A percentile compares a stretch with the other conserved stretches of the same genome.
These are phyloP conservation scores for Mrakiaceae sp. DNA, from an alignment of 1,284 basidiomycete genomes.

Conservation along the genomic window DNA sequence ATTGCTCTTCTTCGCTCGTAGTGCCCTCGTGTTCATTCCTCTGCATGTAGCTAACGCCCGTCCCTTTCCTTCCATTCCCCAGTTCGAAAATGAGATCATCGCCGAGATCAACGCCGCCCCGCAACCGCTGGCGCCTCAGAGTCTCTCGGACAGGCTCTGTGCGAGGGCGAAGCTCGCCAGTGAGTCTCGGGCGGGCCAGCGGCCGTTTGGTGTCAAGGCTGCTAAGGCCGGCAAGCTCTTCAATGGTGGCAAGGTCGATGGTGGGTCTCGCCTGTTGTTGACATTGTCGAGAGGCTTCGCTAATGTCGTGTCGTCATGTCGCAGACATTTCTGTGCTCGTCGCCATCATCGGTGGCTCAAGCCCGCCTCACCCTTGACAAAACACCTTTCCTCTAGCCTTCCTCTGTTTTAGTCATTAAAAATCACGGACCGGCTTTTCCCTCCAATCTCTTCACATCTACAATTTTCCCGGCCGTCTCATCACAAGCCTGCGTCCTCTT, in stretches of 20 bases:
- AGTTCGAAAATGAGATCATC: not conserved
- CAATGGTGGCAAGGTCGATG: slow-evolving; percentile 35
- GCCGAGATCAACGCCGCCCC: not conserved
- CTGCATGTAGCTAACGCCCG: not conserved
- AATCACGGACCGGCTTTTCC: no score
- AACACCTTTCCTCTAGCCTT: no score
- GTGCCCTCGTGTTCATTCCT: not conserved
- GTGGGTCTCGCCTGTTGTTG: slow-evolving; percentile 16
- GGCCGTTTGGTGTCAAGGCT: slow-evolving; percentile 44
- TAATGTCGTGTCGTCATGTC: not conserved
- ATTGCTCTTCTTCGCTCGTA: not conserved
- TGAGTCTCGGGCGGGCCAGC: slow-evolving; percentile 31
- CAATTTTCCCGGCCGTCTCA: no score
- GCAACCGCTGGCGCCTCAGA: slow-evolving; percentile 38
- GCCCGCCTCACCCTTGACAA: not conserved
- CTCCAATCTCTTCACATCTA: no score
- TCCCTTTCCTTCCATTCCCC: not conserved
- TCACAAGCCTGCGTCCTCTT: no score
- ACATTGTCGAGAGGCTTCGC: slow-evolving; percentile 6
- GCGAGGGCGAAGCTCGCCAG: slow-evolving; percentile 40
- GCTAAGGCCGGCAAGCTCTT: slow-evolving; percentile 44
- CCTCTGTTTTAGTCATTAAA: no score
- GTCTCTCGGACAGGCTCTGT: slow-evolving; percentile 42
- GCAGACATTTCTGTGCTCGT: slow-evolving; percentile 33
- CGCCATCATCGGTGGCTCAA: slow-evolving; percentile 16